Evolutionary conservation across 192 early-diverging fungal genomes (phyloP), one percentile per base, ranked within the genome.

Genomic region (Gigaspora rosea): DNA sequence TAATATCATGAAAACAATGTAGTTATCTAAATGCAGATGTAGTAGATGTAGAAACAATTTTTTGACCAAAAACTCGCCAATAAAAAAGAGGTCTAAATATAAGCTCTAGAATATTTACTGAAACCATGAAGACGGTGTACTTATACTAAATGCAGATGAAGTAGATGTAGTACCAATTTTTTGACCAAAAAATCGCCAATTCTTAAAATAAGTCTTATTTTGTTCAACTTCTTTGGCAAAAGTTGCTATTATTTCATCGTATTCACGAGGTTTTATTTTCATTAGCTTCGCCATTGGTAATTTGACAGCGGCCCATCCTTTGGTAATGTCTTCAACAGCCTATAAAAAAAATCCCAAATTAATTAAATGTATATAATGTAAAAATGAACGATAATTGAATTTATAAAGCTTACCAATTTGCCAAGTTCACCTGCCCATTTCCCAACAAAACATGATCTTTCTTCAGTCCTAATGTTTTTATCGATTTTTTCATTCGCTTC

Each of bases 361-460:
- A 49, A n/a, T 11, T 1, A 54, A 54, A 50, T 7, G 32, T 54
- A 33, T 32, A 27, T 11, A 71, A 33, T 22, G 7, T 41, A 2
- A 41, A 41, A 41, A 7, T 41, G 41, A 7, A 7, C 27, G 7
- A 54, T 11, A 11, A 15, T 33, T 16, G 56, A 32, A 32, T 51
- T 51, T 51, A 32, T 5, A 22, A 7, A 7, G 36, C 70, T 35
- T 72, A 72, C 71, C 27, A 75, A 27, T 64, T 75, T 22, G 13
- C 73, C 73, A 51, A 75, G 27, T 75, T 64, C 33, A 35, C 73
- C 73, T 15, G 46, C 61, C 73, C 73, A 75, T 65, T 75, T 75
- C 12, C 73, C 73, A 32, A 75, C 18, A 20, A 46, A 49, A 64
- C 71, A 36, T 57, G 50, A 10, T 11, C 32, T 57, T 72, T 52